These are phyloP conservation scores for Xerocomellus dryophilus DNA, from an alignment of 768 basidiomycete species.

Conservation along the genomic window DNA sequence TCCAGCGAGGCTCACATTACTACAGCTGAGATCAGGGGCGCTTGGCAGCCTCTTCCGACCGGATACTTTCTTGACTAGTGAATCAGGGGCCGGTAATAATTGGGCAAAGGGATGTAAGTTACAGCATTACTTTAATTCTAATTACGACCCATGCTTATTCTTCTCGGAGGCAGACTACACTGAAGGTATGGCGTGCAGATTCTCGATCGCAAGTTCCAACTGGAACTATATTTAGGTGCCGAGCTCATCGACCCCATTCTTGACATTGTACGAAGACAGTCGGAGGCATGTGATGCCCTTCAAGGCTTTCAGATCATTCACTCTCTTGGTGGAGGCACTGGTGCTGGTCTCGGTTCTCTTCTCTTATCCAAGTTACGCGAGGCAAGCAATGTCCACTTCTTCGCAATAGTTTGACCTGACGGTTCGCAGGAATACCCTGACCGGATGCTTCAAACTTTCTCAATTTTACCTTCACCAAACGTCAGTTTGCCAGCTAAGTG, in stretches of 20 bases:
- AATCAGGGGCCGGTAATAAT: conserved; percentile 79
- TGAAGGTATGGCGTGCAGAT: conserved; percentile 54
- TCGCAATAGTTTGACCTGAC: background rate
- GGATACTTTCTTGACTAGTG: conserved; percentile 73
- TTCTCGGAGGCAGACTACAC: conserved; percentile 63
- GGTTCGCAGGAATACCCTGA: conserved; percentile 53
- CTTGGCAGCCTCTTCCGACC: conserved; percentile 80
- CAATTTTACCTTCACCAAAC: conserved; percentile 54
- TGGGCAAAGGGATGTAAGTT: conserved; percentile 92
- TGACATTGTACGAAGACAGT: conserved; percentile 75
- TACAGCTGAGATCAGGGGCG: conserved; percentile 62
- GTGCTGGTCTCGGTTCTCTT: conserved; percentile 80
- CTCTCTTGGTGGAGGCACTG: conserved; percentile 89
- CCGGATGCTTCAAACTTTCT: conserved; percentile 52
- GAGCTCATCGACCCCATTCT: conserved; percentile 87
- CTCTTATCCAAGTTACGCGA: conserved; percentile 81
- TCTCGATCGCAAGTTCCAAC: background rate
- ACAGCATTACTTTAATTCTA: conserved; percentile 10
- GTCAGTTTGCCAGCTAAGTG: conserved; percentile 27
- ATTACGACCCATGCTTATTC: conserved; percentile 18
- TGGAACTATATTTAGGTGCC: conserved; percentile 52
- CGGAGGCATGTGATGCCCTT: conserved; percentile 78
- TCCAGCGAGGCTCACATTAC: conserved; percentile 2
- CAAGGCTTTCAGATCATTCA: conserved; percentile 92
- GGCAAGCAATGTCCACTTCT: conserved; percentile 36